These are phyloP conservation scores for Keithomyces neogunnii DNA, from an alignment of 2,329 filamentous ascomycete genomes.

Conservation along the genomic window DNA sequence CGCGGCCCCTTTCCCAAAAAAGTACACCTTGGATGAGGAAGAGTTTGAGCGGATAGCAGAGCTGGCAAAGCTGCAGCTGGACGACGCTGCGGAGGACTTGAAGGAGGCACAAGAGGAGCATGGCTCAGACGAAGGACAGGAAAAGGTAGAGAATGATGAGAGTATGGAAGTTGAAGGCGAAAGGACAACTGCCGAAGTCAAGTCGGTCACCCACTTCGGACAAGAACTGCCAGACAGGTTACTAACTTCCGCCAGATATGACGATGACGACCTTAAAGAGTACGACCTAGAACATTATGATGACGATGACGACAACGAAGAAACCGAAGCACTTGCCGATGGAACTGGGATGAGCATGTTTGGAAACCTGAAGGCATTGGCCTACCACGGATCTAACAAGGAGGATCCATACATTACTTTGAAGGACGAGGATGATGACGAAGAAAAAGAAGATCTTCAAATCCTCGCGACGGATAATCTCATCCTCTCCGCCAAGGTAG, in stretches of 20 bases:
- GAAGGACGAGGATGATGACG: slow-evolving; percentile 64
- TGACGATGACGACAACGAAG: slow-evolving; percentile 65
- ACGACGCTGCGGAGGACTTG: slow-evolving; percentile 84
- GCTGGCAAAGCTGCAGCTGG: slow-evolving; percentile 70
- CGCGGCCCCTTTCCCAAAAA: slow-evolving; percentile 65
- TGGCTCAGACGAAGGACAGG: slow-evolving; percentile 14
- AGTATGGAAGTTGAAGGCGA: slow-evolving; percentile 20
- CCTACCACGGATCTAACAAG: slow-evolving; percentile 89
- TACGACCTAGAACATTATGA: slow-evolving; percentile 97
- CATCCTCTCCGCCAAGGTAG: slow-evolving; percentile 83
- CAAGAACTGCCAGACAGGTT: neutral
- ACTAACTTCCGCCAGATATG: slow-evolving; percentile 33
- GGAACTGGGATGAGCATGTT: slow-evolving; percentile 83
- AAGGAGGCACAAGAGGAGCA: slow-evolving; percentile 53
- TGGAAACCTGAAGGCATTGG: slow-evolving; percentile 85
- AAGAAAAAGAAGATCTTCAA: slow-evolving; percentile 89
- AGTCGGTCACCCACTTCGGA: slow-evolving; percentile 2
- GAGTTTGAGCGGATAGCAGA: slow-evolving; percentile 69
- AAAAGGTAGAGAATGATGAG: slow-evolving; percentile 23
- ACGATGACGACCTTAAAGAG: slow-evolving; percentile 87
- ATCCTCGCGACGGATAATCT: slow-evolving; percentile 90
- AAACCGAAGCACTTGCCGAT: slow-evolving; percentile 28
- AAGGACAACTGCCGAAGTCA: slow-evolving; percentile 2
- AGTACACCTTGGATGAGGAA: slow-evolving; percentile 67
- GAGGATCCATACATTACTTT: slow-evolving; percentile 96